Evolutionary conservation across 2,329 filamentous ascomycete species (phyloP).

Genomic region (Penicillium expansum): DNA sequence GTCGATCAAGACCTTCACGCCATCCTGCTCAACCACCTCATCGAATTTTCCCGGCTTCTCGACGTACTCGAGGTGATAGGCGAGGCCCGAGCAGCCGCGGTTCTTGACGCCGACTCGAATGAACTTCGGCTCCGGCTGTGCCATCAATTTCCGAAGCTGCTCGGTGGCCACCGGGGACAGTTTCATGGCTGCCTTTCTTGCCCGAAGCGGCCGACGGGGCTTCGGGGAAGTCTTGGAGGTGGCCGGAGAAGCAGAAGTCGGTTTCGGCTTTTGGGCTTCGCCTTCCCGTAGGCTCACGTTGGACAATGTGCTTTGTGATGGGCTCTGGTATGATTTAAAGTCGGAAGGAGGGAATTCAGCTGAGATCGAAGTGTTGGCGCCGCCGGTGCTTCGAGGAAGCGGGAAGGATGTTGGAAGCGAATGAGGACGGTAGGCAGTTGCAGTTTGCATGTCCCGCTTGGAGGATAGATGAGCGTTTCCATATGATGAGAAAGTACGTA

Average conservation of each 20-base stretch:
- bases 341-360: conserved; percentile 50
- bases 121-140: conserved; percentile 84
- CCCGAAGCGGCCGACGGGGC: conserved; percentile 66
- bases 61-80: conserved; percentile 93
- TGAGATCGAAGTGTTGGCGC: conserved; percentile 61
- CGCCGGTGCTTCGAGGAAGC: conserved; percentile 56
- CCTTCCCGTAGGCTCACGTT: conserved; percentile 56
- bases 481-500: conserved; percentile 50
- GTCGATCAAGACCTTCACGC: conserved; percentile 92
- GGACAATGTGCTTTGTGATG: conserved; percentile 34
- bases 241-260: conserved; percentile 37
- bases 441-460: conserved; percentile 63
- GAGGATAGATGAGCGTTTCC: conserved; percentile 47
- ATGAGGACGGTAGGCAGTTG: conserved; percentile 62
- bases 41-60: conserved; percentile 86
- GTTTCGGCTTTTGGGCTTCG: conserved; percentile 66
- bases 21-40: conserved; percentile 91
- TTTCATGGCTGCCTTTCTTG: conserved; percentile 88
- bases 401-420: conserved; percentile 56
- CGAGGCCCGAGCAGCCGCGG: conserved; percentile 86
- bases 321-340: conserved; percentile 46
- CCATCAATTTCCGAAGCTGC: conserved; percentile 72
- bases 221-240: conserved; percentile 48
- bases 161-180: conserved; percentile 76
- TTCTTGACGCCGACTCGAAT: conserved; percentile 95